Conservation (phyloP, 352 stramenopile species). For the Pseudoperonospora humuli region DNA sequence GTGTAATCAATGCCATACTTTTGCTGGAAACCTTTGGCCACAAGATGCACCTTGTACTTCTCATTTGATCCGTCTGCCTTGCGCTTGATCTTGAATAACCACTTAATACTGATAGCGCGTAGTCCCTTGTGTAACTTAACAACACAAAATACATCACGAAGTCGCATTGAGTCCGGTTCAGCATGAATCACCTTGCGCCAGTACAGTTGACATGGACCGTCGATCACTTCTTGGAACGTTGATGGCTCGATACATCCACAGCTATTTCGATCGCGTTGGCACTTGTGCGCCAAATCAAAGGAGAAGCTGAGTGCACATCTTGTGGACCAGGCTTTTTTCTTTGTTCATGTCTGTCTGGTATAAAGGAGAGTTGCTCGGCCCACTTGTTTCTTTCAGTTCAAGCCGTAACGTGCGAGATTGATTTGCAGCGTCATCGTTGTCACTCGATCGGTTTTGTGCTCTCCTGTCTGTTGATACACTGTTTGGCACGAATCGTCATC, state of each 20-base stretch:
- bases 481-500: not conserved
- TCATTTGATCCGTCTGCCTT: conserved; percentile 31
- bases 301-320: not conserved
- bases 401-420: not conserved
- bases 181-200: conserved; percentile 10
- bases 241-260: not conserved
- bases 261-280: not conserved
- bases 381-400: not conserved
- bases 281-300: not conserved
- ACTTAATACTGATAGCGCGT: conserved; percentile 17
- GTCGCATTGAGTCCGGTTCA: conserved; percentile 9
- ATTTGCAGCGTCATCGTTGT: no score
- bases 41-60: conserved; percentile 16
- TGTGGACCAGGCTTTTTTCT: no score
- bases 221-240: conserved; percentile 8
- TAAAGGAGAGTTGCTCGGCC: not conserved
- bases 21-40: conserved; percentile 13
- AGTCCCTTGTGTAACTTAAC: conserved; percentile 3
- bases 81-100: conserved; percentile 33
- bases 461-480: not conserved
- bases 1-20: conserved; percentile 31
- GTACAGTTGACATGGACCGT: conserved; percentile 10
- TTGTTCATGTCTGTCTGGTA: not conserved
- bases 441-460: not conserved
- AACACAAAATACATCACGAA: conserved; percentile 11